Evolutionary conservation across 495 filamentous ascomycete genomes (phyloP).

Genomic region (Annulohypoxylon bovei): DNA sequence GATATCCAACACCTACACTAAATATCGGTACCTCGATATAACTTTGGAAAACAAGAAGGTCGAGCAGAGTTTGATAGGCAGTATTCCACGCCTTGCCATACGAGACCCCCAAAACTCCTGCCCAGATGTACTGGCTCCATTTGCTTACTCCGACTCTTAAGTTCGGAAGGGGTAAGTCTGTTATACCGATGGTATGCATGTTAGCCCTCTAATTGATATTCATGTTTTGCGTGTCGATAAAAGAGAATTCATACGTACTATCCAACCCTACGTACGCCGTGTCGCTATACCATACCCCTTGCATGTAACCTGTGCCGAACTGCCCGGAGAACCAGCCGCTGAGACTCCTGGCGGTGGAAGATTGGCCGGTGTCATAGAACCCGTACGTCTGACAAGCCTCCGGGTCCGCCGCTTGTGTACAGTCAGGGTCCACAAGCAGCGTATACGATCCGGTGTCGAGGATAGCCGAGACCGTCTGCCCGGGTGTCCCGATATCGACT

Average conservation of each 20-base stretch:
- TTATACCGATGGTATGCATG: background rate
- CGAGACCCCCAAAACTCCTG: slow-evolving; percentile 54
- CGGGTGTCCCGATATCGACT: slow-evolving; percentile 58
- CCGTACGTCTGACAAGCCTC: slow-evolving; percentile 51
- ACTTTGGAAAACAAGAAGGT: slow-evolving; percentile 66
- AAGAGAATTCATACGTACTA: slow-evolving; percentile 41
- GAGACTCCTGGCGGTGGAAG: slow-evolving; percentile 47
- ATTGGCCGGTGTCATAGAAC: slow-evolving; percentile 52
- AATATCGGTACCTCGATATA: slow-evolving; percentile 77
- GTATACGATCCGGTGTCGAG: slow-evolving; percentile 61
- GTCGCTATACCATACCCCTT: slow-evolving; percentile 53
- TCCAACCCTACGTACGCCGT: slow-evolving; percentile 50
- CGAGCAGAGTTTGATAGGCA: slow-evolving; percentile 72
- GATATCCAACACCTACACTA: slow-evolving; percentile 69
- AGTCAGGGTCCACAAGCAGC: slow-evolving; percentile 56
- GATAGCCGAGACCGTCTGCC: slow-evolving; percentile 53
- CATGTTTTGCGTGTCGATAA: background rate
- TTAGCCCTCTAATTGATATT: slow-evolving; percentile 8
- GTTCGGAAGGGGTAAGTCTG: slow-evolving; percentile 40
- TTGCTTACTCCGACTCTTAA: slow-evolving; percentile 51
- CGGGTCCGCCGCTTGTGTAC: slow-evolving; percentile 49
- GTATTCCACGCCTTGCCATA: slow-evolving; percentile 54
- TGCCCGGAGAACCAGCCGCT: slow-evolving; percentile 50
- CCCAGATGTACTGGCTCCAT: slow-evolving; percentile 55
- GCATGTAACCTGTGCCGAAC: slow-evolving; percentile 54